Conservation (phyloP, 202 grass and related monocot species). For the Panicum hallii region DNA sequence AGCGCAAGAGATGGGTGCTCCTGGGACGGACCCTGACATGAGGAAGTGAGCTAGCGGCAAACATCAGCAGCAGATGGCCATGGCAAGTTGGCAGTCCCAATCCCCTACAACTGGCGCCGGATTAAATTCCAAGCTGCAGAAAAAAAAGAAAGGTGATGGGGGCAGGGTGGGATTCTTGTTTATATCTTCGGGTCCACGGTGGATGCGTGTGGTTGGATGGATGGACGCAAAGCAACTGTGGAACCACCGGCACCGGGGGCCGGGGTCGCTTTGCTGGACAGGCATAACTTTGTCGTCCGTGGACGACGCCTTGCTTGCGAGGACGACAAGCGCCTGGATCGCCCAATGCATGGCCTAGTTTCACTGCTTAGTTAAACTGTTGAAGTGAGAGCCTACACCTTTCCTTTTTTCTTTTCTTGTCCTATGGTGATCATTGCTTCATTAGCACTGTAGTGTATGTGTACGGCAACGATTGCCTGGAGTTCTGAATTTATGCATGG, state of each 20-base stretch:
- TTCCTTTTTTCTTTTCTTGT: not conserved
- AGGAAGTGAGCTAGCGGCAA: slow-evolving; percentile 41
- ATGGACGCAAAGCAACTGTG: slow-evolving; percentile 41
- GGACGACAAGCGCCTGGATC: slow-evolving; percentile 41
- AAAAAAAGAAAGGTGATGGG: slow-evolving; percentile 22
- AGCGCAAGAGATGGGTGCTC: slow-evolving; percentile 30
- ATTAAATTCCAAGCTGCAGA: slow-evolving; percentile 46
- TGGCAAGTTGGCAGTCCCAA: slow-evolving; percentile 64
- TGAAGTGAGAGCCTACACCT: slow-evolving; percentile 9
- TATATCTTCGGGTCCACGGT: slow-evolving; percentile 60
- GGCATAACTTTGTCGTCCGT: slow-evolving; percentile 48
- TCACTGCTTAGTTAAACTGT: slow-evolving; percentile 33
- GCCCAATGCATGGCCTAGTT: slow-evolving; percentile 33
- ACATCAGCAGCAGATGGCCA: slow-evolving; percentile 54
- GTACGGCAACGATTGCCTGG: slow-evolving; percentile 9
- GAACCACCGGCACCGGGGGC: slow-evolving; percentile 33
- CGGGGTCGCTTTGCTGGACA: slow-evolving; percentile 36
- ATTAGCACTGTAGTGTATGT: not conserved
- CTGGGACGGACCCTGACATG: not conserved
- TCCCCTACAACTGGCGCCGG: slow-evolving; percentile 57
- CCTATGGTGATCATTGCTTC: not conserved
- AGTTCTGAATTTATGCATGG: not conserved
- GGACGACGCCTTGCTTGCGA: slow-evolving; percentile 35
- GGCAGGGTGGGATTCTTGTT: slow-evolving; percentile 33
- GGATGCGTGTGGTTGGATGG: slow-evolving; percentile 49